Evolutionary conservation across 176 grass and related monocot genomes (phyloP).

Genomic region (Carex pumila): DNA sequence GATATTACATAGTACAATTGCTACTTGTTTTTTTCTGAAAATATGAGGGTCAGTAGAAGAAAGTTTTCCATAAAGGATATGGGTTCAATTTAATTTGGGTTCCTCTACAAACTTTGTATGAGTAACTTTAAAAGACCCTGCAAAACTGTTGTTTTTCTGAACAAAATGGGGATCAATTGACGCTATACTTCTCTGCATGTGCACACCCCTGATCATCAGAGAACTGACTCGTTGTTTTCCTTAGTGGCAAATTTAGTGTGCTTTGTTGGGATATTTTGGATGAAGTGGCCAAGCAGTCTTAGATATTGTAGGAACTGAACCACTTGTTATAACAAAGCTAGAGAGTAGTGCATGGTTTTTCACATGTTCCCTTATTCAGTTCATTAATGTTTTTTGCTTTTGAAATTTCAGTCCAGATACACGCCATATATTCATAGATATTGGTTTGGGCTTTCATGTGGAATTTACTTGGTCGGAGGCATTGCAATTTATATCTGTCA

Average conservation of each 20-base stretch:
- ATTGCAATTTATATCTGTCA: constrained; percentile 78
- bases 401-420: constrained; percentile 49
- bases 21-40: not conserved
- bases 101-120: not conserved
- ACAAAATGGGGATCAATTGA: not conserved
- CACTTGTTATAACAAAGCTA: not conserved
- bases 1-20: not conserved
- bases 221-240: not conserved
- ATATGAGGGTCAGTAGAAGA: not conserved
- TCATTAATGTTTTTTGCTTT: not conserved
- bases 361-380: not conserved
- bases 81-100: not conserved
- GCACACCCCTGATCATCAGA: not conserved
- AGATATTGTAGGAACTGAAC: not conserved
- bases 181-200: not conserved
- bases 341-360: not conserved
- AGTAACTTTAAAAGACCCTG: not conserved
- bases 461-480: constrained; percentile 93
- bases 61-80: not conserved
- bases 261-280: not conserved
- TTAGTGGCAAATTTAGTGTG: not conserved
- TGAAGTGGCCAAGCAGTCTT: not conserved
- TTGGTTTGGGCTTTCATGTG: constrained; percentile 93
- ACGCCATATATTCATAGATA: constrained; percentile 75
- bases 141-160: not conserved